Evolutionary conservation across 1,139 yeast species (phyloP).

Genomic region (Keqinozyma sinolaborantium): DNA sequence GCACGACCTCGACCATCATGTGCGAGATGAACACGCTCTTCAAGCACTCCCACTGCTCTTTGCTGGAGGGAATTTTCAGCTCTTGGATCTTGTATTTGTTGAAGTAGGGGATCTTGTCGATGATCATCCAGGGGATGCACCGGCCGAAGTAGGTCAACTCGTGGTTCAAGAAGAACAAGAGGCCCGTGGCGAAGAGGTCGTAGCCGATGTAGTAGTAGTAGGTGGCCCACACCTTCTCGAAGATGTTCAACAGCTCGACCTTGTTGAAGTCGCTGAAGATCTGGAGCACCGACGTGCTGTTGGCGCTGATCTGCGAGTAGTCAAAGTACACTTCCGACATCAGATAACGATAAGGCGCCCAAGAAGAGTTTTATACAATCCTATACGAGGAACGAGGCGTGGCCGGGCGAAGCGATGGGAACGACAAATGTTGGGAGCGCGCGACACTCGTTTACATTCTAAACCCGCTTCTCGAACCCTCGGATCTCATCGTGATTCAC

Average conservation of each 20-base stretch:
- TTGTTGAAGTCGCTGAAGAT: conserved; percentile 35
- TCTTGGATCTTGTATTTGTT: conserved; percentile 42
- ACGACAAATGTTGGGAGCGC: conserved; percentile 1
- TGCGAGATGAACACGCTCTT: conserved; percentile 43
- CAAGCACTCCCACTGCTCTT: conserved; percentile 48
- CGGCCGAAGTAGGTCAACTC: conserved; percentile 44
- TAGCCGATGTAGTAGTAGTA: conserved; percentile 41
- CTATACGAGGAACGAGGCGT: neutral
- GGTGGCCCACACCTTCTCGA: conserved; percentile 42
- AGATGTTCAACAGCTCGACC: conserved; percentile 19
- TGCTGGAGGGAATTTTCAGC: conserved; percentile 34
- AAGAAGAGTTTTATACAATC: neutral
- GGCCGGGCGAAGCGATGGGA: too few relatives aligned
- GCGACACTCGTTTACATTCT: conserved; percentile 3
- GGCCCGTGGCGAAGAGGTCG: conserved; percentile 45
- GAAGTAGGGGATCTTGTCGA: conserved; percentile 42
- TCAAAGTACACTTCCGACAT: conserved; percentile 34
- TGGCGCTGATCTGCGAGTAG: conserved; percentile 32
- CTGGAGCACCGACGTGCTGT: conserved; percentile 35
- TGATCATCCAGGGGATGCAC: conserved; percentile 44
- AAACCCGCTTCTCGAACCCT: too few relatives aligned
- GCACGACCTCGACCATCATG: conserved; percentile 43
- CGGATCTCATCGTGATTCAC: too few relatives aligned
- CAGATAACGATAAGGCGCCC: too few relatives aligned
- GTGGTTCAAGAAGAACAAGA: conserved; percentile 39